Conservation (phyloP, 306 rosid species). For the Lagenaria siceraria region DNA sequence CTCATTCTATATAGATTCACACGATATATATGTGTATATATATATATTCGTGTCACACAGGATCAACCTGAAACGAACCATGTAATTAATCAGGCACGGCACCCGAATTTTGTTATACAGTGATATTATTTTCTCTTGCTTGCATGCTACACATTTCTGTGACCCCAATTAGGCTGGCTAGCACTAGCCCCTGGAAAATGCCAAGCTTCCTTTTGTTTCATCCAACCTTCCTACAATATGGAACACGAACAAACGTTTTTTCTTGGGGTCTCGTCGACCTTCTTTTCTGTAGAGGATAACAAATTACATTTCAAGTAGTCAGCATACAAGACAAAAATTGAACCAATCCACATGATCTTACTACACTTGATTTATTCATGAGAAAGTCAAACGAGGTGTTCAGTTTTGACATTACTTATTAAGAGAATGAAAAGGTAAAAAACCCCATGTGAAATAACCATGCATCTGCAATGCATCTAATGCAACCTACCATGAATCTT, state of each 20-base stretch:
- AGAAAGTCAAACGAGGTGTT: neutral
- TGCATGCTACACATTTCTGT: conserved; percentile 17
- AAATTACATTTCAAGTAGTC: conserved; percentile 7
- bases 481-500: neutral
- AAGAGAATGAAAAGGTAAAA: neutral
- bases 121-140: conserved; percentile 22
- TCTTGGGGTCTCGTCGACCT: conserved; percentile 56
- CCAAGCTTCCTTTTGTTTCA: conserved; percentile 7
- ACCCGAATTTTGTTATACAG: conserved; percentile 28
- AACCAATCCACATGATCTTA: neutral
- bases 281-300: conserved; percentile 48
- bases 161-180: conserved; percentile 18
- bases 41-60: conserved; percentile 21
- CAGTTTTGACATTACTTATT: neutral
- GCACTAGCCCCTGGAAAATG: conserved; percentile 27
- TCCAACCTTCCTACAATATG: conserved; percentile 40
- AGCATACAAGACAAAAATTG: neutral
- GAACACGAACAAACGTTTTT: conserved; percentile 67
- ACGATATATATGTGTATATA: neutral
- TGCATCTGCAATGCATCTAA: neutral
- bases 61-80: conserved; percentile 34
- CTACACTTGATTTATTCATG: neutral
- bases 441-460: neutral
- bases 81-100: conserved; percentile 26
- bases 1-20: conserved; percentile 23